These are phyloP conservation scores for Leucocoprinus sp. DNA, from an alignment of 768 basidiomycete genomes.

Conservation along the genomic window DNA sequence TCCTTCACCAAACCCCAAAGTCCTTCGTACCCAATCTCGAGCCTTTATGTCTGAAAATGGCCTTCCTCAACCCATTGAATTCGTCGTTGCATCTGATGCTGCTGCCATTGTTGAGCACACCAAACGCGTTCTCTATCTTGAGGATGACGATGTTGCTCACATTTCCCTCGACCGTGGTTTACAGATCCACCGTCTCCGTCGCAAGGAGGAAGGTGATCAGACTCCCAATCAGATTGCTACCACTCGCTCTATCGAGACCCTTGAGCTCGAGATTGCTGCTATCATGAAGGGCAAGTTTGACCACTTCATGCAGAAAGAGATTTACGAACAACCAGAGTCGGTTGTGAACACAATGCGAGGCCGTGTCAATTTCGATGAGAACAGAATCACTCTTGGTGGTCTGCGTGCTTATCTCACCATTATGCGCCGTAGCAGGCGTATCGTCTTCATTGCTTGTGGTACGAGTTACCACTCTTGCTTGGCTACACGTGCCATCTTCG, in stretches of 20 bases:
- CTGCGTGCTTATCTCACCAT: constrained; percentile 92
- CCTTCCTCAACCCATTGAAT: constrained; percentile 97
- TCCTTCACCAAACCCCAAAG: constrained; percentile 58
- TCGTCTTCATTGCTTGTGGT: constrained; percentile 97
- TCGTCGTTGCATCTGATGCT: constrained; percentile 98
- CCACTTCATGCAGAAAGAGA: constrained; percentile 99
- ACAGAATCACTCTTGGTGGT: constrained; percentile 89
- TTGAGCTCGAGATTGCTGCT: constrained; percentile 98
- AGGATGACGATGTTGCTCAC: constrained; percentile 98
- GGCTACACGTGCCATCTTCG: constrained; percentile 95
- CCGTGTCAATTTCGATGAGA: constrained; percentile 94
- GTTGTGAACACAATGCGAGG: constrained; percentile 99
- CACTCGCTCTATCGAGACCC: constrained; percentile 93
- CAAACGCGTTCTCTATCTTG: constrained; percentile 95
- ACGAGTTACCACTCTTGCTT: constrained; percentile 97
- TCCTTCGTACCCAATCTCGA: constrained; percentile 89
- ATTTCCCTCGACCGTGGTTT: constrained; percentile 95
- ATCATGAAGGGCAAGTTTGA: constrained; percentile 99
- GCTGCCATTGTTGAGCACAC: constrained; percentile 97
- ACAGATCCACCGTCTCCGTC: constrained; percentile 96
- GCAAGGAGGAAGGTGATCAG: constrained; percentile 65
- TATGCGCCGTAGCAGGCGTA: constrained; percentile 88
- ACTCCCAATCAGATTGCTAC: constrained; percentile 54
- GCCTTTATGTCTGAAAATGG: constrained; percentile 99
- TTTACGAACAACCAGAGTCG: constrained; percentile 97